Evolutionary conservation across 2,329 filamentous ascomycete genomes (phyloP).

Genomic region (Ceratocystis lukuohia): DNA sequence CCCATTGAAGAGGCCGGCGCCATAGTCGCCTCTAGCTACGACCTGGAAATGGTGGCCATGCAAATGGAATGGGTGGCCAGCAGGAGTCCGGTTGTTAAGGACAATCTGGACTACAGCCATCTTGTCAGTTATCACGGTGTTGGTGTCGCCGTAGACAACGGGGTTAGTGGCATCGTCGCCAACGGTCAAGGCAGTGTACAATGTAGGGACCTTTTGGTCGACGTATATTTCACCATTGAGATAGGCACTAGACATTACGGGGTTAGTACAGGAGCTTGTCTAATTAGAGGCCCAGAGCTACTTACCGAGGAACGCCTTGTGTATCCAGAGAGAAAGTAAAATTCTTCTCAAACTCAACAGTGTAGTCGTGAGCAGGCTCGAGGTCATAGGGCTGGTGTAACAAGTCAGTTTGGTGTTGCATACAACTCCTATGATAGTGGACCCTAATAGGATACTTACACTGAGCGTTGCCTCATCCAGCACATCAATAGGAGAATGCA

Average conservation of each 20-base stretch:
- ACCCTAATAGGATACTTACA: constrained; percentile 22
- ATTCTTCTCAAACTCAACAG: constrained; percentile 23
- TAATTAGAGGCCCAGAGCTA: constrained; percentile 21
- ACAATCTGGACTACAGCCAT: constrained; percentile 35
- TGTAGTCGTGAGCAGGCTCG: constrained; percentile 27
- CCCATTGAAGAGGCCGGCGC: constrained; percentile 27
- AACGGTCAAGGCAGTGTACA: constrained; percentile 56
- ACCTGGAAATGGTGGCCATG: constrained; percentile 45
- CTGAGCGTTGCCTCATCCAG: constrained; percentile 61
- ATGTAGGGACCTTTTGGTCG: constrained; percentile 52
- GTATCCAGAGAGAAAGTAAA: constrained; percentile 46
- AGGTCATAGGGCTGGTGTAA: constrained; percentile 45
- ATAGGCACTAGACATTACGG: background rate
- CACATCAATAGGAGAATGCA: constrained; percentile 44
- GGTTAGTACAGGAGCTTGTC: background rate
- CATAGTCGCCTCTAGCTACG: constrained; percentile 24
- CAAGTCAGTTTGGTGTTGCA: background rate
- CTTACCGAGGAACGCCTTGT: constrained; percentile 44
- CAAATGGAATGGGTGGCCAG: constrained; percentile 39
- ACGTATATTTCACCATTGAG: constrained; percentile 40
- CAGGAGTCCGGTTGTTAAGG: constrained; percentile 39
- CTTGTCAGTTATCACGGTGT: constrained; percentile 30
- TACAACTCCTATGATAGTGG: background rate
- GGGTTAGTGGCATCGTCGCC: constrained; percentile 33
- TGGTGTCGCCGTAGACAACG: constrained; percentile 32